Conservation (phyloP, 768 basidiomycete genomes). For the Russula emetica region DNA sequence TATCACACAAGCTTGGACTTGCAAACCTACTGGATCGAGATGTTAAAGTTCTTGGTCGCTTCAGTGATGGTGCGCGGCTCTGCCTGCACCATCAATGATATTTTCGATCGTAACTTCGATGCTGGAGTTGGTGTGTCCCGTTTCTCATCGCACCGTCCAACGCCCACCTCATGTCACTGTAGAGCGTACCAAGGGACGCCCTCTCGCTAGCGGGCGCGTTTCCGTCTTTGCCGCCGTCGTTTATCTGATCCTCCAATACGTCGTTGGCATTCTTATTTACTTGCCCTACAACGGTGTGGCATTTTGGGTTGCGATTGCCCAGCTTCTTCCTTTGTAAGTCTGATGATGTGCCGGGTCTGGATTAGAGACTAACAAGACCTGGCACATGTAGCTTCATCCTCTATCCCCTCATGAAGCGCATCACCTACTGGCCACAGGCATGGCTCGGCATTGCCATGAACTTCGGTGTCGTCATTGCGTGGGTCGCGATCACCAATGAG, state of each 20-base stretch:
- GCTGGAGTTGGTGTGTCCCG: slow-evolving; percentile 34
- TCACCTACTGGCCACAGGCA: slow-evolving; percentile 60
- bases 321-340: slow-evolving; percentile 27
- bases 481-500: slow-evolving; percentile 41
- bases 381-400: slow-evolving; percentile 32
- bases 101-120: slow-evolving; percentile 34
- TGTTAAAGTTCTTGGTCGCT: slow-evolving; percentile 17
- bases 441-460: slow-evolving; percentile 54
- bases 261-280: slow-evolving; percentile 23
- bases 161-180: background rate
- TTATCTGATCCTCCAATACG: slow-evolving; percentile 27
- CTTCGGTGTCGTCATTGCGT: slow-evolving; percentile 47
- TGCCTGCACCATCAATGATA: slow-evolving; percentile 32
- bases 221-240: slow-evolving; percentile 28
- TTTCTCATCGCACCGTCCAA: slow-evolving; percentile 2
- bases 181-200: slow-evolving; percentile 22
- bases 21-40: slow-evolving; percentile 17
- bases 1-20: slow-evolving; percentile 20
- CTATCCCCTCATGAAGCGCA: slow-evolving; percentile 53
- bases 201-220: slow-evolving; percentile 27
- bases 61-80: slow-evolving; percentile 28
- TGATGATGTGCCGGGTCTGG: background rate
- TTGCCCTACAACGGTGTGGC: slow-evolving; percentile 23
- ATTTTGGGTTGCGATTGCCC: slow-evolving; percentile 26
- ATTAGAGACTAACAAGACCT: slow-evolving; percentile 1